Conservation (phyloP, 1,139 yeast genomes). For the Kodamaea anthophila region DNA sequence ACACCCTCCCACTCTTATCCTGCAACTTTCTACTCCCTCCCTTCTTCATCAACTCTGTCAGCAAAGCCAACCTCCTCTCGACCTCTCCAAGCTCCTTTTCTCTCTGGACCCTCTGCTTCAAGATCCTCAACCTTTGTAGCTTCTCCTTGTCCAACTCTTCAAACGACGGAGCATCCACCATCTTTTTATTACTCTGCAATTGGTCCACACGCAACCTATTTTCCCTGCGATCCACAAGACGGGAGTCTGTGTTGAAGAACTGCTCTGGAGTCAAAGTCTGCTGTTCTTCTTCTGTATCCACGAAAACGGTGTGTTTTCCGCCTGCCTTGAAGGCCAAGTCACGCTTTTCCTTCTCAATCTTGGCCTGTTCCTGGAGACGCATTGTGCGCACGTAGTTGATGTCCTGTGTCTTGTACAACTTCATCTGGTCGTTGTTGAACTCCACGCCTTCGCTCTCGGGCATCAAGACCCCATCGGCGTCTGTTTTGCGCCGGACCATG, state of each 20-base stretch:
- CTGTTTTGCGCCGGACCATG: slow-evolving; percentile 69
- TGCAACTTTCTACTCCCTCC: slow-evolving; percentile 78
- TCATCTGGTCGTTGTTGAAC: slow-evolving; percentile 67
- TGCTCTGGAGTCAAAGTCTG: slow-evolving; percentile 56
- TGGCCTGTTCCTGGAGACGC: slow-evolving; percentile 60
- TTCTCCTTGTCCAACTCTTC: slow-evolving; percentile 46
- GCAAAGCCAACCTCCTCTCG: slow-evolving; percentile 66
- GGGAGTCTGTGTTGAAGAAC: slow-evolving; percentile 64
- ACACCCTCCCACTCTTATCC: slow-evolving; percentile 56
- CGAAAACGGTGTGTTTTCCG: slow-evolving; percentile 83
- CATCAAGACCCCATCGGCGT: slow-evolving; percentile 58
- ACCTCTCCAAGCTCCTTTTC: slow-evolving; percentile 62
- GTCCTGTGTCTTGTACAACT: slow-evolving; percentile 84
- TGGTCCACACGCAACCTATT: slow-evolving; percentile 66
- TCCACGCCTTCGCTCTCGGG: slow-evolving; percentile 62
- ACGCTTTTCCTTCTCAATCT: slow-evolving; percentile 57
- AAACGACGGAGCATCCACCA: slow-evolving; percentile 21
- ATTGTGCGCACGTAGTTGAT: slow-evolving; percentile 75
- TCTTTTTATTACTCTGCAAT: slow-evolving; percentile 35
- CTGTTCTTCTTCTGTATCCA: slow-evolving; percentile 54
- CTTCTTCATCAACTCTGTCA: slow-evolving; percentile 82
- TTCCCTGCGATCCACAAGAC: slow-evolving; percentile 58
- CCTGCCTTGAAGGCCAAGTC: slow-evolving; percentile 46
- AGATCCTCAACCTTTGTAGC: slow-evolving; percentile 48
- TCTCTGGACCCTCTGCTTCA: slow-evolving; percentile 59